Base-by-base conservation (phyloP, 2,329 filamentous ascomycete genomes). In the Alternaria sp. region DNA sequence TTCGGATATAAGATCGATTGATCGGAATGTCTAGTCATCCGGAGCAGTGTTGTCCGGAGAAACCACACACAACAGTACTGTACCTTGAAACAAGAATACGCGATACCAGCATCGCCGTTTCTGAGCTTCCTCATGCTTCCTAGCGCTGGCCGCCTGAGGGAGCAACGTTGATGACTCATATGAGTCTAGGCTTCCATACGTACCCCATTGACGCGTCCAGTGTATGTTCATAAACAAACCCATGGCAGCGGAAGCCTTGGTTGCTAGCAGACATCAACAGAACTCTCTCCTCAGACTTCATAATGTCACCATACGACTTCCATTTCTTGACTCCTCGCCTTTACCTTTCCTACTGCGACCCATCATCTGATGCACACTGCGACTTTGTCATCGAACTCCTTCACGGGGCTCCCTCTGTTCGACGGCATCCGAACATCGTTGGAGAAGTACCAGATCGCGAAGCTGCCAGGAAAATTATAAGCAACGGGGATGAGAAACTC, bases 311-410 rank as follows among this genome's bases (percentile, higher is more conserved):
- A 32, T 46, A 38, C 80, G 82, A 88, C 76, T 91, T 91, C 84
- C 87, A 91, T 3, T 78, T 68, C 74, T 91, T 89, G 0, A 87
- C 82, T 0, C 87, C 87, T 0, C 70, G 70, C 2, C 62, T 73
- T 14, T 59, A 67, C 42, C 41, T 73, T 7, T 67, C 65, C 3
- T 61, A 70, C 51, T 51, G 64, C 54, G 28, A 67, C 16, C 63
- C 70, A 5, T 47, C 54, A 18, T 61, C 65, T 12, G 59, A 67
- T 14, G 24, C 51, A 1, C 68, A 70, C 24, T 62, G 64, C 56
- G 57, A 61, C 26, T 73, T 67, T 26, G 30, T 63, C 3, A 4
- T 63, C 5, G 42, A 39, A 16, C 47, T 63, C 4, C 20, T 55
- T 4, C 41, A 63, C 14, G 54, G 51, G 20, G 49, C 60, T 1